Conservation (phyloP, 306 rosid genomes). For the Amphicarpaea edgeworthii region DNA sequence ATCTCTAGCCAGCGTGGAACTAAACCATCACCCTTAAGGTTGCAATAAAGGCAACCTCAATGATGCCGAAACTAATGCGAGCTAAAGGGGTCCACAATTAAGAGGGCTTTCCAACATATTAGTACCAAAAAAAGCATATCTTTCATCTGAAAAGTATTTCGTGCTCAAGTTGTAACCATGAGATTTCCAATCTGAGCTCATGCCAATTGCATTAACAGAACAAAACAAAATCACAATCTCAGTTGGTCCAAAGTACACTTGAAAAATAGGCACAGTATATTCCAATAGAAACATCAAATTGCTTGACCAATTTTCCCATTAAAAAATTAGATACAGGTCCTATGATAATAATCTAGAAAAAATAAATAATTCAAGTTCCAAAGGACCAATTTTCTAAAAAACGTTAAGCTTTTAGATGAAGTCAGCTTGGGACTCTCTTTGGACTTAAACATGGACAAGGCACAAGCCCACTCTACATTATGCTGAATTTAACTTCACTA, state of each 20-base stretch:
- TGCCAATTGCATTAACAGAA: constrained; percentile 10
- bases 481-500: not conserved
- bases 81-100: too few relatives aligned
- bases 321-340: not conserved
- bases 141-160: not conserved
- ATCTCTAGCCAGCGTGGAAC: too few relatives aligned
- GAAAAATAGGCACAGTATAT: not conserved
- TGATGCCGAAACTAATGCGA: too few relatives aligned
- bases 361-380: not conserved
- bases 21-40: too few relatives aligned
- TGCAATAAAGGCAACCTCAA: too few relatives aligned
- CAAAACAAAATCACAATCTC: constrained; percentile 12
- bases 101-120: too few relatives aligned
- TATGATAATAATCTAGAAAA: not conserved
- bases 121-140: not conserved
- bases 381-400: constrained; percentile 14
- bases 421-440: not conserved
- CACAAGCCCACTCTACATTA: not conserved
- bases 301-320: not conserved
- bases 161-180: not conserved
- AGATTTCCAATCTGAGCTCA: constrained; percentile 15
- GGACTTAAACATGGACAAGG: not conserved
- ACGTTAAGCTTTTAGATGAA: constrained; percentile 7
- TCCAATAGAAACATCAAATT: constrained; percentile 19
- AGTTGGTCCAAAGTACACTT: constrained; percentile 12